Percentiles rank a stretch among this genome's conserved stretches.
Conservation (phyloP, 2,329 filamentous ascomycete genomes). For the Colletotrichum eleusines region DNA sequence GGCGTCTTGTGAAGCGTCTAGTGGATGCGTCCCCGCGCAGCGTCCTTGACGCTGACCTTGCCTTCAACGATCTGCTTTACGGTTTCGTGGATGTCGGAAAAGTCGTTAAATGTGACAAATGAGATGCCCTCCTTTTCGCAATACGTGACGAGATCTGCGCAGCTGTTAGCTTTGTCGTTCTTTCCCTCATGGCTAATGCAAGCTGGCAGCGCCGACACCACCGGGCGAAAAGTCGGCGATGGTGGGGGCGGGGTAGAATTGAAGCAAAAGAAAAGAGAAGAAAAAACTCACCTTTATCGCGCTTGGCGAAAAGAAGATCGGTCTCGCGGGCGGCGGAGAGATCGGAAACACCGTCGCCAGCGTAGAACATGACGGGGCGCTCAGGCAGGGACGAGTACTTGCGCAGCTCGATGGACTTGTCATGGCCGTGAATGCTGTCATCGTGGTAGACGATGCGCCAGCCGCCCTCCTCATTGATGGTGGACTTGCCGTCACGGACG, state of each 20-base stretch:
- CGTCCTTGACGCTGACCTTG: conserved; percentile 76
- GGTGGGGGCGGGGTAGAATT: conserved; percentile 12
- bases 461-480: conserved; percentile 81
- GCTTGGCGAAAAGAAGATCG: conserved; percentile 93
- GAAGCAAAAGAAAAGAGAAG: background rate
- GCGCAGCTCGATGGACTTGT: conserved; percentile 92
- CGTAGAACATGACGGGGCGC: conserved; percentile 90
- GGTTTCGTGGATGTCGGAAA: conserved; percentile 80
- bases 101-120: conserved; percentile 89
- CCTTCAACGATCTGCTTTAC: conserved; percentile 83
- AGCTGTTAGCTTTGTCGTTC: conserved; percentile 32
- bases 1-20: conserved; percentile 9
- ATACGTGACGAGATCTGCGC: conserved; percentile 83
- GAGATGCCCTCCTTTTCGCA: conserved; percentile 87
- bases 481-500: conserved; percentile 69
- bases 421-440: conserved; percentile 92
- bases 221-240: background rate
- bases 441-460: conserved; percentile 94
- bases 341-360: conserved; percentile 94
- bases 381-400: conserved; percentile 83
- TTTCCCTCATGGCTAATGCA: background rate
- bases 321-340: conserved; percentile 93
- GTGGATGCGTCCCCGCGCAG: conserved; percentile 64
- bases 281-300: conserved; percentile 77
- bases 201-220: background rate